phyloP scores from a whole-genome alignment of 1,284 basidiomycete genomes.

The Mycena sp. region DNA sequence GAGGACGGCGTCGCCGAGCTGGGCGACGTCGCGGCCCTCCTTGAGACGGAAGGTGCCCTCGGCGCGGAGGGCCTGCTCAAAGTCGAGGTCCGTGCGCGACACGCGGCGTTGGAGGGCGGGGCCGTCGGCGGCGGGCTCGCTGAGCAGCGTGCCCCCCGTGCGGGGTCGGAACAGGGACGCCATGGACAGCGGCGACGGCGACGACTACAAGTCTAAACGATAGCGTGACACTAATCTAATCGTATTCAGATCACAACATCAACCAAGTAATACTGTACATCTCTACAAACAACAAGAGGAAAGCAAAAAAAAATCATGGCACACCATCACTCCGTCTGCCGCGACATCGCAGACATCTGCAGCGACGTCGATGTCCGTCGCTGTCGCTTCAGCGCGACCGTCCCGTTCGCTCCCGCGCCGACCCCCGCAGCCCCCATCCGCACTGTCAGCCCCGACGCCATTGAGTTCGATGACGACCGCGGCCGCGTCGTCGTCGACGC shows the following conservation, averaged over 20 bases:
- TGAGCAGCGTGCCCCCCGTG: conserved; percentile 5
- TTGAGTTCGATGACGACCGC: conserved; percentile 68
- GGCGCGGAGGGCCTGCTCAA: conserved; percentile 74
- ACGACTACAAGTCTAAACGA: no score
- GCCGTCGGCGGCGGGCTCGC: not conserved
- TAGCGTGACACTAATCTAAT: no score
- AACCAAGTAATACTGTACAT: conserved; percentile 23
- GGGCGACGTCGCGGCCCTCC: conserved; percentile 73
- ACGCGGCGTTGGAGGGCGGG: conserved; percentile 52
- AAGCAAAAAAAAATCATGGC: not conserved
- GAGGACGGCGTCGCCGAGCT: conserved; percentile 63
- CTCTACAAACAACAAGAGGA: conserved; percentile 26
- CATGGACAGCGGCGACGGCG: no score
- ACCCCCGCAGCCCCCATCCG: conserved; percentile 46
- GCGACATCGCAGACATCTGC: conserved; percentile 34
- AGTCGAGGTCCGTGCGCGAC: conserved; percentile 80
- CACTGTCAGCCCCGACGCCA: conserved; percentile 53
- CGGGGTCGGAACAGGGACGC: conserved; percentile 54
- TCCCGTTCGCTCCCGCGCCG: conserved; percentile 24
- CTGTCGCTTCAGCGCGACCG: conserved; percentile 76
- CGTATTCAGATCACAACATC: not conserved
- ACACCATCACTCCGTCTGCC: not conserved
- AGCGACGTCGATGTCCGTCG: conserved; percentile 74
- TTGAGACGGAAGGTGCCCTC: conserved; percentile 73
- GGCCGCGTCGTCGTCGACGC: conserved; percentile 74